Evolutionary conservation across 1,284 basidiomycete species (phyloP), one percentile per base, ranked within the genome.

Genomic region (Puccinia horiana): DNA sequence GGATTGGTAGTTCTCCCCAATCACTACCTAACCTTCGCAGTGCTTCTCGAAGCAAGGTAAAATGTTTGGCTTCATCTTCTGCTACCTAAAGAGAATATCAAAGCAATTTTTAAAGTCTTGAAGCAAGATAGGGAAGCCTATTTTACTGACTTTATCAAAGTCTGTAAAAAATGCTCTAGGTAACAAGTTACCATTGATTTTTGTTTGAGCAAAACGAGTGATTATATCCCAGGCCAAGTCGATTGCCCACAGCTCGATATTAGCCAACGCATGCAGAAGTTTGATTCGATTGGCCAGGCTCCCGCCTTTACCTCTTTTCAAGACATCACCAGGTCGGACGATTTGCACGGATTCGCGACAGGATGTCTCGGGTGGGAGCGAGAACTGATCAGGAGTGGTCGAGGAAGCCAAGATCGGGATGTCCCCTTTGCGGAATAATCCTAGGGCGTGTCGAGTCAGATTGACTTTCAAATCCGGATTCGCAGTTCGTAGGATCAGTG

Each of bases 241-340:
- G 73, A 87, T 87, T 4, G 86, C 86, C 86, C 86, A 87, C 56
- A 86, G 85, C 74, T 87, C 86, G 58, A 87, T 87, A 83, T 86
- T 87, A 58, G 86, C 86, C 37, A 87, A 84, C 26, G 86, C 85
- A 65, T 87, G 86, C 54, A 87, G 83, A 26, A 87, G 84, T n/a
- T 85, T 86, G 67, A 87, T 87, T 29, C 86, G 84, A 80, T 85
- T 85, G 58, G 83, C 84, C 54, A 85, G 84, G n/a, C 84, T 85
- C 4, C 86, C 86, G 40, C 85, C 86, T 23, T 84, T 84, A 26
- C 86, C 86, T 32, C 86, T 84, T 76, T 85, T 85, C 40, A 83
- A 83, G 81, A 85, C 85, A 56, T 84, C 81, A 9, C 85, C 86
- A 1, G 86, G 86, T 47, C 81, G 80, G 23, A 87, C 86, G 14